A percentile compares a stretch with the other conserved stretches of the same genome.
Evolutionary conservation across 1,139 yeast species (phyloP).

Genomic region (Taphrina wiesneri): DNA sequence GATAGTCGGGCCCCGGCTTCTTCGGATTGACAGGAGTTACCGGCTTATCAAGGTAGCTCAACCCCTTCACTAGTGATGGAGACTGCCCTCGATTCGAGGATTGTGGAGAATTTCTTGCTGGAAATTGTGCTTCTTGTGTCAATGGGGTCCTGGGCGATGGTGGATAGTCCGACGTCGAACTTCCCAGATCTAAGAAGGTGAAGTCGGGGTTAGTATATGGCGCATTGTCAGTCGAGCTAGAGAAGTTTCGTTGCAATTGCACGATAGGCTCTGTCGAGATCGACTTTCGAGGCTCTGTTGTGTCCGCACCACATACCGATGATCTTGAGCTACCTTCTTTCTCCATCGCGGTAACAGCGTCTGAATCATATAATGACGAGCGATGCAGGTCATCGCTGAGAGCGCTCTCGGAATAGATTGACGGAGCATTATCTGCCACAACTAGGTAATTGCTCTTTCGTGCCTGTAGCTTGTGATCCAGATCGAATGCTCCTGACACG

Average conservation of each 20-base stretch:
- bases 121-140: background rate
- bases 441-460: conserved; percentile 4
- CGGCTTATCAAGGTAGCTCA: background rate
- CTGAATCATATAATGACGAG: background rate
- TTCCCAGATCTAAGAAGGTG: background rate
- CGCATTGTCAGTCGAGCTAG: background rate
- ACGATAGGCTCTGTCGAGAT: background rate
- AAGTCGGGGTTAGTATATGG: background rate
- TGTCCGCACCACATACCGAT: background rate
- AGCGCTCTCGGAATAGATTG: conserved; percentile 1
- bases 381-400: background rate
- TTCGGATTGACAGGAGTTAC: background rate
- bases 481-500: background rate
- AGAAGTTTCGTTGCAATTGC: background rate
- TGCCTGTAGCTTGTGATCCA: conserved; percentile 4
- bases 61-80: background rate
- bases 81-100: background rate
- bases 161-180: background rate
- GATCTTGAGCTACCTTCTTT: background rate
- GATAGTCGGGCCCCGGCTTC: background rate
- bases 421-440: conserved; percentile 3
- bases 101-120: background rate
- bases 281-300: background rate
- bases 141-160: background rate
- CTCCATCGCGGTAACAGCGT: background rate